phyloP scores from a whole-genome alignment of 305 asterid genomes.

The Ajuga reptans region DNA sequence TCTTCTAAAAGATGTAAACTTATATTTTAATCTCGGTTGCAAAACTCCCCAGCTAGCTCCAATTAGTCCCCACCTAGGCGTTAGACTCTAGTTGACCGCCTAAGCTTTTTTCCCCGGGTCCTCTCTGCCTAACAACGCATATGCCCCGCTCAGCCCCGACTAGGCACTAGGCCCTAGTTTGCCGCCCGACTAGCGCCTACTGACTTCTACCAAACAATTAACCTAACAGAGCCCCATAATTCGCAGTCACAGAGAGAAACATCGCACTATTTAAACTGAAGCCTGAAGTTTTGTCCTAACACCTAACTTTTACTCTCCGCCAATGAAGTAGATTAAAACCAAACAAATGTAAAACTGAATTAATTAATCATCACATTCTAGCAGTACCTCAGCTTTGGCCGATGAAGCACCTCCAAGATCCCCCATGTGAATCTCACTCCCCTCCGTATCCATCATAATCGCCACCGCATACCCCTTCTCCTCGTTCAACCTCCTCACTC shows the following conservation, averaged over 20 bases:
- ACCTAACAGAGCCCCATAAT: background rate
- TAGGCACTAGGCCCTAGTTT: too few species aligned
- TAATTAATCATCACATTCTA: background rate
- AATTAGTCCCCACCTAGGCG: too few species aligned
- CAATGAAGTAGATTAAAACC: background rate
- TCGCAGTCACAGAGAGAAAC: background rate
- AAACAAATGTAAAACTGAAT: background rate
- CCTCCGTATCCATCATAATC: constrained; percentile 94
- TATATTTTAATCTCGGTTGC: background rate
- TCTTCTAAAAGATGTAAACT: background rate
- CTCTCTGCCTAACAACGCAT: too few species aligned
- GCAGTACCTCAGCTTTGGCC: constrained; percentile 69
- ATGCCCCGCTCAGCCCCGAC: too few species aligned
- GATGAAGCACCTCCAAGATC: constrained; percentile 86
- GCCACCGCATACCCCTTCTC: constrained; percentile 90
- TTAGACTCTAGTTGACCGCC: too few species aligned
- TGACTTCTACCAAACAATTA: too few species aligned
- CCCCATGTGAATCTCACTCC: constrained; percentile 91
- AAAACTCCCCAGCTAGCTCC: too few species aligned
- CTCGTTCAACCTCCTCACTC: constrained; percentile 75
- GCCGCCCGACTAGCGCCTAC: too few species aligned
- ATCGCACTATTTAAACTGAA: background rate
- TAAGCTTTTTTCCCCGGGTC: too few species aligned
- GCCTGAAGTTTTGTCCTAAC: background rate
- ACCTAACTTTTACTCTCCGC: background rate